Evolutionary conservation across 1,139 yeast species (phyloP).

Genomic region (Citeromyces hawaiiensis): DNA sequence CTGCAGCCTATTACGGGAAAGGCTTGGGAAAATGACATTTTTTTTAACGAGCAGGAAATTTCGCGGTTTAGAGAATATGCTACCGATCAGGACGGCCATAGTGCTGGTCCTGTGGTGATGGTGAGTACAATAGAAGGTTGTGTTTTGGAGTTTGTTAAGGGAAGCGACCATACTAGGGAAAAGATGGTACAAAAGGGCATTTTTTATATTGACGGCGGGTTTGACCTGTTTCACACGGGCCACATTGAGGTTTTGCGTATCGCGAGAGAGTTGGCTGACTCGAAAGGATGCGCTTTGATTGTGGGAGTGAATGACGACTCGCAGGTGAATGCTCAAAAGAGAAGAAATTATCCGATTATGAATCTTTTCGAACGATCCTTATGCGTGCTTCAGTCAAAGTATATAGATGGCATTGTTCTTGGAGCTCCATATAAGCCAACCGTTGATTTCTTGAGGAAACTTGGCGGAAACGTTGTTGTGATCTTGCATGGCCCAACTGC

Average conservation of each 20-base stretch:
- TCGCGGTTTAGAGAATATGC: slow-evolving; percentile 42
- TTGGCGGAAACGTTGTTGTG: slow-evolving; percentile 23
- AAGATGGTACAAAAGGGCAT: slow-evolving; percentile 15
- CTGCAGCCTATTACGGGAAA: slow-evolving; percentile 20
- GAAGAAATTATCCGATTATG: slow-evolving; percentile 75
- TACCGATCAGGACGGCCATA: slow-evolving; percentile 48
- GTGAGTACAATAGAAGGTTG: slow-evolving; percentile 17
- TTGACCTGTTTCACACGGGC: slow-evolving; percentile 89
- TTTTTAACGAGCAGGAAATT: slow-evolving; percentile 10
- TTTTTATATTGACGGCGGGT: slow-evolving; percentile 70
- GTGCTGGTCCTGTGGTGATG: slow-evolving; percentile 51
- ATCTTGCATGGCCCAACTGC: slow-evolving; percentile 35
- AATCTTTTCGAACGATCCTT: slow-evolving; percentile 72
- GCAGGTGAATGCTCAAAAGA: slow-evolving; percentile 44
- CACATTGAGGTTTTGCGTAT: slow-evolving; percentile 60
- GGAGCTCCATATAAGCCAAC: slow-evolving; percentile 53
- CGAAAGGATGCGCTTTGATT: slow-evolving; percentile 30
- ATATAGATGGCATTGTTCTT: slow-evolving; percentile 64
- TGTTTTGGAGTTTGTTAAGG: slow-evolving; percentile 18
- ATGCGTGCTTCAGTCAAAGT: slow-evolving; percentile 78
- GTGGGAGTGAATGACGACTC: slow-evolving; percentile 64
- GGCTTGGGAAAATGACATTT: slow-evolving; percentile 10
- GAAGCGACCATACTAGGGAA: neutral
- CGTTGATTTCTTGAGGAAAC: slow-evolving; percentile 19
- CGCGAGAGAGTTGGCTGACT: slow-evolving; percentile 20